Base-by-base conservation (phyloP, 345 rosid species). In the Psidium guajava region DNA sequence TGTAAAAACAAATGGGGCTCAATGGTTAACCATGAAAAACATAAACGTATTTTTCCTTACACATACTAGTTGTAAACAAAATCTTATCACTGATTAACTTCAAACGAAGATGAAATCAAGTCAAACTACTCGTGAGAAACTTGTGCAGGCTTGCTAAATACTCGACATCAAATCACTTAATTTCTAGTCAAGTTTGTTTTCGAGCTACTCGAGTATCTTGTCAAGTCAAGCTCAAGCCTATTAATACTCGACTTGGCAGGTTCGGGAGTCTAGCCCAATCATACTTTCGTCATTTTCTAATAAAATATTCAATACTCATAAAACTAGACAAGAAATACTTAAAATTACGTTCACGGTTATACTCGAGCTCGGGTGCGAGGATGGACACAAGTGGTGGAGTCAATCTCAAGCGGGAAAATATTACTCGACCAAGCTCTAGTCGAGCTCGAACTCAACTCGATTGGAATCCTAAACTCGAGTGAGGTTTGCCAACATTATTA, bases 11-110 rank as follows among this genome's bases (percentile, higher is more conserved):
- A 69, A 69, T 5, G 6, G 77, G 9, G 13, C 13, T 69, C 1
- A 24, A 9, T 32, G 47, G 47, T 69, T 69, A 42, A 36, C 25
- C 13, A 0, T 0, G 24, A 69, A 69, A 69, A 32, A 36, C 6
- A 36, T 6, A 36, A 2, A 28, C 6, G 36, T 9, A 4, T 32
- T 18, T 69, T n/a, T 56, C 21, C 24, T 69, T 1, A 36, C 40
- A 18, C 1, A 18, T 32, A 36, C 25, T 69, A 2, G 13, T 1
- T 69, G 25, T 36, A 69, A 69, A 32, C 9, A 18, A 9, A 69
- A 9, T 0, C 6, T 16, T 8, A 8, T 18, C 0, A 69, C 2
- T 9, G 0, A 36, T 36, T 9, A 69, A 20, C 40, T 18, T 20
- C 22, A 20, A 9, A 22, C 11, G 13, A 18, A 69, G 25, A 69